Percentiles rank a stretch among this genome's conserved stretches.
These are phyloP conservation scores for Kernera saxatilis DNA, from an alignment of 345 rosid genomes.

Conservation along the genomic window DNA sequence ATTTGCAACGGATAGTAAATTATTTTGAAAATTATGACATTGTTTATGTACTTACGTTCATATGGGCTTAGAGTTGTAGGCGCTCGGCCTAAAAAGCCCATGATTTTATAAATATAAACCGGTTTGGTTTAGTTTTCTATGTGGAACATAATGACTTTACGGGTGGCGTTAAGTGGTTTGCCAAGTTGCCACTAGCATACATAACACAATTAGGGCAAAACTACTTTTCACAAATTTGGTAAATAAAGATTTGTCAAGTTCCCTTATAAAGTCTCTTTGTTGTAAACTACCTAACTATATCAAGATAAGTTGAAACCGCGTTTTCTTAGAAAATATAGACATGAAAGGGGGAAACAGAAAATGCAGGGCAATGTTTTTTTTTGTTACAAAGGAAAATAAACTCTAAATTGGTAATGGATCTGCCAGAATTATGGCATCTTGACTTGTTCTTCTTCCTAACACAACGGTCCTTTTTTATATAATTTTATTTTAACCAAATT, in stretches of 20 bases:
- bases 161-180: not conserved
- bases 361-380: not conserved
- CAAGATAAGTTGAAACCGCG: not conserved
- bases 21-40: not conserved
- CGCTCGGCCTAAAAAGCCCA: not conserved
- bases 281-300: slow-evolving; percentile 15
- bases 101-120: not conserved
- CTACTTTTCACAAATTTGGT: slow-evolving; percentile 11
- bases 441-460: slow-evolving; percentile 21
- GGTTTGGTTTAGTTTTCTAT: slow-evolving; percentile 8
- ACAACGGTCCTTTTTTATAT: slow-evolving; percentile 1
- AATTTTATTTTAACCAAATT: not conserved
- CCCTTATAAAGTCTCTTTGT: slow-evolving; percentile 15
- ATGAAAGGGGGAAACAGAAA: not conserved
- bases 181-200: too few relatives aligned
- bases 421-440: slow-evolving; percentile 20
- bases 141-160: not conserved
- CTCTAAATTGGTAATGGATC: slow-evolving; percentile 1
- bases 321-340: not conserved
- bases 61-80: not conserved
- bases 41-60: not conserved
- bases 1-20: slow-evolving; percentile 4
- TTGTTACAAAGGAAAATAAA: not conserved
- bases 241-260: slow-evolving; percentile 9
- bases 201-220: not conserved